Evolutionary conservation across 768 basidiomycete genomes (phyloP), one percentile per base, ranked within the genome.

Genomic region (Rhodotorula sphaerocarpa): DNA sequence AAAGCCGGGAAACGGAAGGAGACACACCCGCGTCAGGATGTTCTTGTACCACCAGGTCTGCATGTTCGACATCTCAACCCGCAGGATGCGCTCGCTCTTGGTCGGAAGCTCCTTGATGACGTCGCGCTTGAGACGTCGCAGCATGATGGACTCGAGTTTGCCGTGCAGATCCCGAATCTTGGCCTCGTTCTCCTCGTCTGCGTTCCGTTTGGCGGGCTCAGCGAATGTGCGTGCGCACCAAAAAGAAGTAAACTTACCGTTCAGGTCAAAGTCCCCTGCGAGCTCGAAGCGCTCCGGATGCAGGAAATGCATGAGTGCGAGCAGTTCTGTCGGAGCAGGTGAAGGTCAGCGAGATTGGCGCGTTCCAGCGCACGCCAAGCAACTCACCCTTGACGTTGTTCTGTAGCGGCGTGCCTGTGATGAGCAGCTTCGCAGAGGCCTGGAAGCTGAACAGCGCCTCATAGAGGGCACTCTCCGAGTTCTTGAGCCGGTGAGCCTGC

Each of bases 231-330:
- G 7, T 20, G 11, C 7, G 10, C 21, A 16, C 42, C 7, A 20
- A 12, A 12, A 23, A 43, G 14, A 43, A 15, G 15, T 7, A 12
- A 6, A 45, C 66, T n/a, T 7, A 70, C 69, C 93, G 70, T 80
- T 86, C 55, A 99, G 79, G 75, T 97, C 95, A 69, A 97, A 97
- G 74, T 97, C 92, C 76, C 89, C 91, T 16, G 87, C 86, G 33
- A 99, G 80, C 39, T 87, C 85, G 75, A 96, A 99, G 78, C 89
- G 90, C 72, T 97, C 92, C 12, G 95, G 95, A 88, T 95, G 95
- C 69, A 97, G 79, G 80, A 99, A 99, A 75, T 97, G 95, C 93
- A 97, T 97, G 75, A 97, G 78, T 14, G 95, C 90, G 45, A 97
- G 79, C 41, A 99, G 78, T 75, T 99, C 95, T 95, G 73, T 11